These are phyloP conservation scores for Halenospora varia DNA, from an alignment of 495 filamentous ascomycete species.

Conservation along the genomic window DNA sequence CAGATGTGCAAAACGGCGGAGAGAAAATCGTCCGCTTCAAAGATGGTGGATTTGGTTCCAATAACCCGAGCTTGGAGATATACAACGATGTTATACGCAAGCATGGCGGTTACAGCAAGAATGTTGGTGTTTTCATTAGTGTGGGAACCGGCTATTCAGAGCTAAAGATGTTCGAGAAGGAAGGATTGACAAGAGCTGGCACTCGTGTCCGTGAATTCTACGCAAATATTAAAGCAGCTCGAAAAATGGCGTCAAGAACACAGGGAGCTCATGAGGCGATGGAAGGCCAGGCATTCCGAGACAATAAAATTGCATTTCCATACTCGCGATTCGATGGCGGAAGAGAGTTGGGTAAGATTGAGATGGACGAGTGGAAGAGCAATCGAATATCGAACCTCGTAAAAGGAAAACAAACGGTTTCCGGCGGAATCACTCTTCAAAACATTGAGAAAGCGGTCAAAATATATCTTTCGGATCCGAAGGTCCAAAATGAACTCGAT, in stretches of 20 bases:
- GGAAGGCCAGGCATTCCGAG: no score
- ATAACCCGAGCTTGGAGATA: conserved; percentile 10
- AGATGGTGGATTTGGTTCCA: conserved; percentile 17
- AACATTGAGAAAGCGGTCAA: background rate
- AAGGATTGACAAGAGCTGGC: background rate
- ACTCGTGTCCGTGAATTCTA: background rate
- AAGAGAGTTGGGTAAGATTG: background rate
- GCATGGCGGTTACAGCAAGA: background rate
- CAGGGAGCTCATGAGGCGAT: no score
- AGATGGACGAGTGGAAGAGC: background rate
- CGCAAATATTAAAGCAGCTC: background rate
- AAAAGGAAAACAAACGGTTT: background rate
- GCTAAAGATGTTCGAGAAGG: background rate
- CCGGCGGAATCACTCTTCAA: background rate
- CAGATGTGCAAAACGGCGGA: background rate
- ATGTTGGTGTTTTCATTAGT: background rate
- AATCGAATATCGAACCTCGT: background rate
- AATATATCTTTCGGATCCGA: background rate
- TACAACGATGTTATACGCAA: conserved; percentile 7
- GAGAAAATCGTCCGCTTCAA: background rate
- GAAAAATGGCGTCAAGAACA: background rate
- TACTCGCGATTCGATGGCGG: background rate
- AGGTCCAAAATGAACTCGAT: background rate
- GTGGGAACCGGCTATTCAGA: background rate
- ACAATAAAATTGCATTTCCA: background rate